A percentile compares a stretch with the other conserved stretches of the same genome.
Evolutionary conservation across 192 early-diverging fungal species (phyloP).

Genomic region (Backusella psychrophila): DNA sequence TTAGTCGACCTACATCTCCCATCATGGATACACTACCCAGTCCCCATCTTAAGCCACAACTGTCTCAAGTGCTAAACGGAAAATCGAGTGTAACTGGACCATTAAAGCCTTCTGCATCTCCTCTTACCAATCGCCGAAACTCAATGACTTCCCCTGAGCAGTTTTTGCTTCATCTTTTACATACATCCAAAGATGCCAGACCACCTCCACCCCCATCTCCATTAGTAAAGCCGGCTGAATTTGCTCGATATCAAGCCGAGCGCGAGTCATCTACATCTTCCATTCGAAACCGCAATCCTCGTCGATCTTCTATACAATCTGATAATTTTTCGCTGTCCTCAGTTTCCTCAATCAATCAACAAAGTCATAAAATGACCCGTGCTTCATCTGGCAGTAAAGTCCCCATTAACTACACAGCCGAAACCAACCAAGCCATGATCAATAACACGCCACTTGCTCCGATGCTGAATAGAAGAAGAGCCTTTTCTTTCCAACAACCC

Average conservation of each 20-base stretch:
- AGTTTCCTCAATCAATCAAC: not conserved
- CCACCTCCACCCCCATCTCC: not conserved
- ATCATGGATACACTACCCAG: not conserved
- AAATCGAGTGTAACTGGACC: not conserved
- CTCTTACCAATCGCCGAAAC: conserved; percentile 12
- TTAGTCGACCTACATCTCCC: not conserved
- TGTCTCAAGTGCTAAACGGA: not conserved
- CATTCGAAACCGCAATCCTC: conserved; percentile 10
- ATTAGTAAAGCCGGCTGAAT: conserved; percentile 10
- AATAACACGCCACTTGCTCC: not conserved
- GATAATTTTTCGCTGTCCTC: conserved; percentile 21
- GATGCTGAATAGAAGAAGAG: conserved; percentile 9
- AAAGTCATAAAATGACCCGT: conserved; percentile 4
- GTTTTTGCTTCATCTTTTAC: conserved; percentile 19
- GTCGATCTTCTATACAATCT: conserved; percentile 31
- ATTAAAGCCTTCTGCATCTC: conserved; percentile 19
- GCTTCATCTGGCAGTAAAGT: not conserved
- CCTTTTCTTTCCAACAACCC: conserved; percentile 4
- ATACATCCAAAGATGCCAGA: conserved; percentile 1
- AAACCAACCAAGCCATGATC: not conserved
- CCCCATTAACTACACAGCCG: not conserved
- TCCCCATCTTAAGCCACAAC: not conserved
- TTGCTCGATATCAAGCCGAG: conserved; percentile 18
- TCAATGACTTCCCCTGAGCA: conserved; percentile 26
- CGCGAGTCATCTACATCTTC: conserved; percentile 30